Evolutionary conservation across 176 grass and related monocot species (phyloP).

Genomic region (Zea mays): DNA sequence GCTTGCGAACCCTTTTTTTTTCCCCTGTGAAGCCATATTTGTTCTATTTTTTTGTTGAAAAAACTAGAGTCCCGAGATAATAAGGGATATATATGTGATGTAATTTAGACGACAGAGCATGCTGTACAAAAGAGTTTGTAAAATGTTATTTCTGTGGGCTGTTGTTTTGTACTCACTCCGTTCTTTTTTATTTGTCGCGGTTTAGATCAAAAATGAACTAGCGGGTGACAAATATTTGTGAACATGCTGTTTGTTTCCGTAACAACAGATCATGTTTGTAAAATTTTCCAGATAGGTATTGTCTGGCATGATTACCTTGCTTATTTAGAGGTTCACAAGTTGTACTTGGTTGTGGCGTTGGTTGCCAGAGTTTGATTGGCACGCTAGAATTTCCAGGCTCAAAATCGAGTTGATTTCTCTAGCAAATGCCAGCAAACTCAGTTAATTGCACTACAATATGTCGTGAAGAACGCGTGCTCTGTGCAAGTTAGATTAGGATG

Average conservation of each 20-base stretch:
- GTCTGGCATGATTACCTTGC: neutral
- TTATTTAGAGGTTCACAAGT: neutral
- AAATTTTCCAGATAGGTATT: neutral
- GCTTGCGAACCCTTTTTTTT: constrained; percentile 43
- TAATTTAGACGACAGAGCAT: constrained; percentile 48
- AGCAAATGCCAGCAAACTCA: neutral
- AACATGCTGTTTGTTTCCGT: neutral
- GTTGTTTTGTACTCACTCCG: constrained; percentile 17
- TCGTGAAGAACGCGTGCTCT: no score
- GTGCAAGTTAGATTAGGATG: no score
- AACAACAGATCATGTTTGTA: constrained; percentile 13
- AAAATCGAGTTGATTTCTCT: neutral
- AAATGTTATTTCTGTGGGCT: constrained; percentile 2
- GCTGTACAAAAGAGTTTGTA: constrained; percentile 56
- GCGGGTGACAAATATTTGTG: no score
- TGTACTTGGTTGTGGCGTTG: neutral
- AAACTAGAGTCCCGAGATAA: constrained; percentile 37
- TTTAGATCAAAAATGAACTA: no score
- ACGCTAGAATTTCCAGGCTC: neutral
- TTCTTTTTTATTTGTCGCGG: no score
- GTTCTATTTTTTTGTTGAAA: constrained; percentile 39
- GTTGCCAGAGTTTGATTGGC: neutral
- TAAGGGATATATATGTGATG: constrained; percentile 52
- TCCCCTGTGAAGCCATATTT: constrained; percentile 29
- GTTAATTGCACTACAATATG: neutral